Evolutionary conservation across 495 filamentous ascomycete species (phyloP), one percentile per base, ranked within the genome.

Genomic region (Lophiotrema nucula): DNA sequence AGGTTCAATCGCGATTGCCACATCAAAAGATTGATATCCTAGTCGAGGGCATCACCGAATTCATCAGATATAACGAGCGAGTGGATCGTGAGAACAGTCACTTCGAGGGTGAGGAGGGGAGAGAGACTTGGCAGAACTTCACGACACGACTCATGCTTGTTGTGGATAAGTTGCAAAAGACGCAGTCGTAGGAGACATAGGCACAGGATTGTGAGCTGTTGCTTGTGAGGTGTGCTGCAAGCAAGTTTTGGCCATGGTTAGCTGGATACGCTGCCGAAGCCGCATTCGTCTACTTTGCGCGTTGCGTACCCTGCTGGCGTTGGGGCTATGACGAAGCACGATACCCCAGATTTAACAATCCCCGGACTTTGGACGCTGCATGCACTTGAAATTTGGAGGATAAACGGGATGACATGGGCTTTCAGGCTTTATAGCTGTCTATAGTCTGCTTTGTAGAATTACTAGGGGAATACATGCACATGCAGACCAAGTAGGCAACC

Each of bases 11-110:
- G 4, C 76, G 72, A 24, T 75, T 89, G 41, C 80, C 81, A 1
- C 79, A 82, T 5, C 78, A 78, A 39, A 85, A 75, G 12, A 72
- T 96, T 2, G 69, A 76, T 13, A 72, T 81, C 16, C 70, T 96
- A 19, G 68, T 93, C n/a, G 81, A 83, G n/a, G 88, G 87, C 4
- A 81, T 96, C 19, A 83, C 87, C 53, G 90, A 96, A 65, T 98
- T 98, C 57, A 79, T 95, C 56, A 75, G 78, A 33, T 84, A 90
- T 69, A 81, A 96, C 67, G 78, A 81, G 65, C 83, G 83, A 62
- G 88, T 91, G 35, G 92, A 95, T 58, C 45, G 44, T 18, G 69
- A 78, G 52, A 76, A 65, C 5, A 41, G 15, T 19, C 33, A 59
- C 13, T 67, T 73, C 45, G 69, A 65, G 37, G 78, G 65, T n/a